Evolutionary conservation across 805 yeast species (phyloP), one percentile per base, ranked within the genome.

Genomic region (Clavispora carvajalis): DNA sequence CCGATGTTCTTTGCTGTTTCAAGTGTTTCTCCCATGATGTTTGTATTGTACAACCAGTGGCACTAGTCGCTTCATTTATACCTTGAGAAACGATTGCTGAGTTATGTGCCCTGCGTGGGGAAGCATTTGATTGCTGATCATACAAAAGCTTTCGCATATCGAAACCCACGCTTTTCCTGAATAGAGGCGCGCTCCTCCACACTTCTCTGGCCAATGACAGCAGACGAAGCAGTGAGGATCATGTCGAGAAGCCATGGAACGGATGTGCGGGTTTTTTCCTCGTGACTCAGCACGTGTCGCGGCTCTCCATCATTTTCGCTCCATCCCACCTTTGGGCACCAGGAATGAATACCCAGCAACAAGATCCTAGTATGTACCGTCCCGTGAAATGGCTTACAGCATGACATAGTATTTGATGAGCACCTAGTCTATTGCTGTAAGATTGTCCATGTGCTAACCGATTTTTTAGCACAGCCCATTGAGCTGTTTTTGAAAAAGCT

Each of bases 401-500:
- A 8, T 25, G 16, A n/a, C 15, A 25, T 25, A 25, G 5, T 15
- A 25, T 25, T 25, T 25, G 7, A 25, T 25, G 16, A 25, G 13
- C 5, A 4, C 7, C 16, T 16, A 25, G 8, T n/a, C 4, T n/a
- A n/a, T 25, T 25, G 29, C 29, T 12, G 29, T 4, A 8, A 10
- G 13, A 25, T 6, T 10, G 4, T 4, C 34, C 11, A 4, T 8
- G 25, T 18, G 36, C 37, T 33, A 38, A 39, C 43, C 11, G 13
- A 15, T 33, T 33, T 23, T 29, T 33, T 41, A 63, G 69, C 69
- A 13, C 62, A 54, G 49, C 67, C 65, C 23, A 57, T 69, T 31
- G 73, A 66, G 49, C 65, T 69, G 15, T 65, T 68, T 41, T 43
- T 69, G 38, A 69, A 67, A 45, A 60, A 54, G 15, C 44, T 67